Percentiles rank a stretch among this genome's conserved stretches.
These are phyloP conservation scores for Metschnikowia kunwiensis DNA, from an alignment of 805 yeast genomes.

Conservation along the genomic window DNA sequence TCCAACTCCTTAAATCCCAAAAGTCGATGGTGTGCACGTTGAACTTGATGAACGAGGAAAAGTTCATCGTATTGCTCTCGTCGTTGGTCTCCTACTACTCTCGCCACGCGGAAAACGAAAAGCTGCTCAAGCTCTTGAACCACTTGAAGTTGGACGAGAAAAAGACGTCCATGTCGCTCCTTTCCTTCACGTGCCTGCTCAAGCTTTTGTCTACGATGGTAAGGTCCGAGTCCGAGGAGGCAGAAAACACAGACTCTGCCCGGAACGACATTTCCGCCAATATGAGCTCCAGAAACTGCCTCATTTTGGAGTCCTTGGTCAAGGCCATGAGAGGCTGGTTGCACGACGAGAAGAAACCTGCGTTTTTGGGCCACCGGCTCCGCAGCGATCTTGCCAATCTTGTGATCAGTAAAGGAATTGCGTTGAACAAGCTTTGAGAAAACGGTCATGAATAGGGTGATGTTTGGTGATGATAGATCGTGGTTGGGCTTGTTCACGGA, in stretches of 20 bases:
- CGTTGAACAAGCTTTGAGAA: conserved; percentile 29
- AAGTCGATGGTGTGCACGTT: conserved; percentile 29
- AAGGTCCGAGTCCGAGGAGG: conserved; percentile 17
- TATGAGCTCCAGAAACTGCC: conserved; percentile 7
- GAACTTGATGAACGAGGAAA: conserved; percentile 33
- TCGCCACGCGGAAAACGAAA: conserved; percentile 17
- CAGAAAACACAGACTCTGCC: conserved; percentile 10
- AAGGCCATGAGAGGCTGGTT: conserved; percentile 31
- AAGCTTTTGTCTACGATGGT: conserved; percentile 22
- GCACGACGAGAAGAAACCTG: conserved; percentile 21
- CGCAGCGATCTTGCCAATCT: conserved; percentile 29
- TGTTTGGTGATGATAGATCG: no score
- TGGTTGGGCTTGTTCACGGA: no score
- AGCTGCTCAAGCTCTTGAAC: conserved; percentile 24
- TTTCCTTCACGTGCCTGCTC: conserved; percentile 34
- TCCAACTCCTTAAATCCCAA: conserved; percentile 12
- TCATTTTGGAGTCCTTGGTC: conserved; percentile 27
- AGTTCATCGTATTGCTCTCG: conserved; percentile 30
- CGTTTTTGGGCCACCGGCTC: conserved; percentile 22
- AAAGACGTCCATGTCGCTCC: conserved; percentile 23
- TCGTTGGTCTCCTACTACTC: conserved; percentile 26
- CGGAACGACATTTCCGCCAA: neutral
- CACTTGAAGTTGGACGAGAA: conserved; percentile 21
- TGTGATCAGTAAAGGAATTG: conserved; percentile 32
- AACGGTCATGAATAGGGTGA: no score